Base-by-base conservation (phyloP, 768 basidiomycete species). In the Lactarius evosmus region DNA sequence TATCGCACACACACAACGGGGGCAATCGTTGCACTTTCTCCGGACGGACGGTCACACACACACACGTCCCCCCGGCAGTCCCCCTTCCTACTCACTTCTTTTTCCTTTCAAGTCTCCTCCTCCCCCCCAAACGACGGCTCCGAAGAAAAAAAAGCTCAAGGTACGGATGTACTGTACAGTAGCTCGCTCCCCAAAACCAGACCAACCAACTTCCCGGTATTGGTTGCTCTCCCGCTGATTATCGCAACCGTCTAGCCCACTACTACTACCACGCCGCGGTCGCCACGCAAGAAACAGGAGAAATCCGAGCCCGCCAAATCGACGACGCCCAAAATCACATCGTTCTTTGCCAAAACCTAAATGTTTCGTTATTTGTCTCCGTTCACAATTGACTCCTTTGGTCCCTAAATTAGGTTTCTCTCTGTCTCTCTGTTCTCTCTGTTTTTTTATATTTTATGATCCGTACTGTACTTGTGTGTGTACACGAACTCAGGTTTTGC, bases 251-350 rank as follows among this genome's bases (percentile, higher is more conserved):
- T 30, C 32, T 19, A 32, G 25, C 41, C 32, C 7, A 14, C 54
- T 29, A 33, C 33, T 9, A 33, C 33, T 38, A 0, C 30, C 33
- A 63, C 57, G 41, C 52, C 27, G 32, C 11, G 27, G 4, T 16
- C 58, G 11, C 63, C 58, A 1, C 66, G 62, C 62, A 66, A 56
- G 58, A 65, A 68, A 50, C 56, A 56, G 34, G 65, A 44, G 7
- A 63, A 54, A 41, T 36, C 38, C 17, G 54, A 44, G 19, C 36
- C 56, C 32, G 17, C 16, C 44, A 40, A 60, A 1, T 50, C 65
- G 56, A 51, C 65, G 56, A 51, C 61, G 3, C 49, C 36, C 58
- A 67, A 68, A 66, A 68, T 68, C 52, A 68, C 67, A 7, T 62
- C 67, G n/a, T 68, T 68, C 56, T 68, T 68, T 34, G n/a, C 66